Percentiles rank a stretch among this genome's conserved stretches.
phyloP scores from a whole-genome alignment of 495 filamentous ascomycete genomes.

The Aspergillus homomorphus region DNA sequence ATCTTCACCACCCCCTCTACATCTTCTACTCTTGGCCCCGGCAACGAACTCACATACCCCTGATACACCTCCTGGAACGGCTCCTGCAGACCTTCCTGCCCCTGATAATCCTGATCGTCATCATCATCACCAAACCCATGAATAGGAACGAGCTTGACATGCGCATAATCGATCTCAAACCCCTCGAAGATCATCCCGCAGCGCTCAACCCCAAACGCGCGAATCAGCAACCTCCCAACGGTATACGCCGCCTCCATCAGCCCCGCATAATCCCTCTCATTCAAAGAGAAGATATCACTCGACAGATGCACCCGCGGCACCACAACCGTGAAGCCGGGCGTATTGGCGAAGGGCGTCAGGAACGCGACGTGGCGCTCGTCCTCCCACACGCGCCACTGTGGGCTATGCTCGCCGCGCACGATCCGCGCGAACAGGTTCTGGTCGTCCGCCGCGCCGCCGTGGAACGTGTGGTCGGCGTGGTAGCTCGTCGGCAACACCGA shows the following conservation, averaged over 20 bases:
- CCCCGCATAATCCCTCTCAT: neutral
- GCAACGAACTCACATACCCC: slow-evolving; percentile 9
- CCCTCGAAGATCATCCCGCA: slow-evolving; percentile 15
- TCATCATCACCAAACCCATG: neutral
- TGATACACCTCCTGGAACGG: slow-evolving; percentile 2
- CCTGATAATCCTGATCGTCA: neutral
- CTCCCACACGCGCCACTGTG: slow-evolving; percentile 12
- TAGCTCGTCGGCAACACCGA: neutral
- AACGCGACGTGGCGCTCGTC: slow-evolving; percentile 7
- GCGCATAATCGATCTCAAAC: slow-evolving; percentile 13
- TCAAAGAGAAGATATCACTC: slow-evolving; percentile 7
- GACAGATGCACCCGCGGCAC: slow-evolving; percentile 8
- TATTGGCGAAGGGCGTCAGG: slow-evolving; percentile 10
- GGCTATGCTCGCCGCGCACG: neutral
- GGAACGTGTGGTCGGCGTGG: slow-evolving; percentile 1
- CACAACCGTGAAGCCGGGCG: slow-evolving; percentile 4
- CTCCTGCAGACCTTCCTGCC: neutral
- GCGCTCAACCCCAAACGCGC: slow-evolving; percentile 3
- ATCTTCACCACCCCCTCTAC: neutral
- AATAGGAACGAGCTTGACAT: slow-evolving; percentile 14
- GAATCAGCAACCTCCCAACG: neutral
- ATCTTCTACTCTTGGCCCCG: slow-evolving; percentile 3
- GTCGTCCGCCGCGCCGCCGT: neutral
- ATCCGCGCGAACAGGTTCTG: slow-evolving; percentile 7
- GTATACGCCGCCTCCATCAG: slow-evolving; percentile 4